A percentile compares a stretch with the other conserved stretches of the same genome.
These are phyloP conservation scores for Amesomyces nigricolor DNA, from an alignment of 2,329 filamentous ascomycete species.

Conservation along the genomic window DNA sequence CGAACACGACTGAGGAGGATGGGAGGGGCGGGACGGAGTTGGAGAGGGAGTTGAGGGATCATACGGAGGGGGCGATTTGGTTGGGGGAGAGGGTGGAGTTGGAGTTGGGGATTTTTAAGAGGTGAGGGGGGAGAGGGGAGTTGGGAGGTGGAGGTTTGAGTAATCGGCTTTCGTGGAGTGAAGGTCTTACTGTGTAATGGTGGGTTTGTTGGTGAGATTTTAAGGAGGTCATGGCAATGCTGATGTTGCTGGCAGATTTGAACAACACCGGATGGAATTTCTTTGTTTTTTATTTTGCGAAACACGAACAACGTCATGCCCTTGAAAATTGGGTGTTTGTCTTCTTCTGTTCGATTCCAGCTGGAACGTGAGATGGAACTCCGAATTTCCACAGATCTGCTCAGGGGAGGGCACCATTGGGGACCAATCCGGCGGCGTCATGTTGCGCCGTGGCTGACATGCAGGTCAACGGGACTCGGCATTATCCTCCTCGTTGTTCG, in stretches of 20 bases:
- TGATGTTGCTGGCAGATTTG: too few species aligned
- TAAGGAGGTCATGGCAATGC: too few species aligned
- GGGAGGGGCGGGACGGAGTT: constrained; percentile 29
- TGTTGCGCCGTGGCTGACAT: constrained; percentile 12
- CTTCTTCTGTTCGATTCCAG: too few species aligned
- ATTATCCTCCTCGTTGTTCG: neutral
- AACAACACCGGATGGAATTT: too few species aligned
- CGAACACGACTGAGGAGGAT: constrained; percentile 60
- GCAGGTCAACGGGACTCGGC: neutral
- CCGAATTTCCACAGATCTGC: neutral
- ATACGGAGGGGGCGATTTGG: constrained; percentile 67
- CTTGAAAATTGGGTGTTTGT: too few species aligned
- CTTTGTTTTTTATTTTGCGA: too few species aligned
- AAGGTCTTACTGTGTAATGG: too few species aligned
- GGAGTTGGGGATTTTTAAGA: constrained; percentile 48
- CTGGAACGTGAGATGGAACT: too few species aligned
- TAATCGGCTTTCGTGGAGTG: too few species aligned
- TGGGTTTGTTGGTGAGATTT: too few species aligned
- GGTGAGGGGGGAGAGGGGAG: neutral
- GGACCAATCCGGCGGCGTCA: neutral
- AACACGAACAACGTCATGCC: too few species aligned
- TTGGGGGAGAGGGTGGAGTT: constrained; percentile 62
- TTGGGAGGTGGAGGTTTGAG: neutral
- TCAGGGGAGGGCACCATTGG: neutral
- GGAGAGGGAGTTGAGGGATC: constrained; percentile 46